Percentiles rank a stretch among this genome's conserved stretches.
Conservation (phyloP, 257 asterid genomes). For the Apocynum venetum region DNA sequence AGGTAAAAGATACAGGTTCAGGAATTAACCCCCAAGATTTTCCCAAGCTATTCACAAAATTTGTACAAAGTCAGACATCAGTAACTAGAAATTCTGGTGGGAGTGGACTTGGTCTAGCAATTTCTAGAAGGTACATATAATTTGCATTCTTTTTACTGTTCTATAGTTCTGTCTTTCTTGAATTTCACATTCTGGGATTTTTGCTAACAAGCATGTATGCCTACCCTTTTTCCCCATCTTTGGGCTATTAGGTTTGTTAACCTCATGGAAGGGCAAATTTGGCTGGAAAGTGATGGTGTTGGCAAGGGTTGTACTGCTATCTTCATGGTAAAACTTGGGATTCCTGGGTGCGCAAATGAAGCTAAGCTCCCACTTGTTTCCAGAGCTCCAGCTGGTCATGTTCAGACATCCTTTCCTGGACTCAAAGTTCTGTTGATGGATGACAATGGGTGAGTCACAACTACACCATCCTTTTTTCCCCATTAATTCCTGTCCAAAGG, state of each 20-base stretch:
- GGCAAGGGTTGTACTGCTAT: slow-evolving; percentile 84
- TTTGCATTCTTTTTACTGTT: neutral
- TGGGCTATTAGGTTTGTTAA: slow-evolving; percentile 63
- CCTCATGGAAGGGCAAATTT: slow-evolving; percentile 94
- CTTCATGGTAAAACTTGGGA: slow-evolving; percentile 77
- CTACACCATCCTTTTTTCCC: neutral
- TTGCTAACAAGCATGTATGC: neutral
- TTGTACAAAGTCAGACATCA: slow-evolving; percentile 72
- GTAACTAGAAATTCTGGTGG: slow-evolving; percentile 71
- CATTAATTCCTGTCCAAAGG: neutral
- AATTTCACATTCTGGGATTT: neutral
- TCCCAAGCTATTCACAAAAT: slow-evolving; percentile 80
- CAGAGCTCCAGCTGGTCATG: slow-evolving; percentile 51
- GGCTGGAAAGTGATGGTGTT: slow-evolving; percentile 93
- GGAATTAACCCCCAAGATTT: slow-evolving; percentile 88
- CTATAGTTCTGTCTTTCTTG: neutral
- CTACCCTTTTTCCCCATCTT: neutral
- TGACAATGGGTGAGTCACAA: slow-evolving; percentile 62
- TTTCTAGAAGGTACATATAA: slow-evolving; percentile 64
- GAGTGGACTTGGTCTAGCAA: slow-evolving; percentile 96
- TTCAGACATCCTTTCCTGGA: slow-evolving; percentile 53
- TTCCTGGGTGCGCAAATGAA: slow-evolving; percentile 58
- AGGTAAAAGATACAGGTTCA: slow-evolving; percentile 94
- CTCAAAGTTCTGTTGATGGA: slow-evolving; percentile 85
- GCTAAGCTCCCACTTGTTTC: slow-evolving; percentile 41